A percentile compares a stretch with the other conserved stretches of the same genome.
These are phyloP conservation scores for Magnolia sinica DNA, from an alignment of 164 flowering plant genomes.

Conservation along the genomic window DNA sequence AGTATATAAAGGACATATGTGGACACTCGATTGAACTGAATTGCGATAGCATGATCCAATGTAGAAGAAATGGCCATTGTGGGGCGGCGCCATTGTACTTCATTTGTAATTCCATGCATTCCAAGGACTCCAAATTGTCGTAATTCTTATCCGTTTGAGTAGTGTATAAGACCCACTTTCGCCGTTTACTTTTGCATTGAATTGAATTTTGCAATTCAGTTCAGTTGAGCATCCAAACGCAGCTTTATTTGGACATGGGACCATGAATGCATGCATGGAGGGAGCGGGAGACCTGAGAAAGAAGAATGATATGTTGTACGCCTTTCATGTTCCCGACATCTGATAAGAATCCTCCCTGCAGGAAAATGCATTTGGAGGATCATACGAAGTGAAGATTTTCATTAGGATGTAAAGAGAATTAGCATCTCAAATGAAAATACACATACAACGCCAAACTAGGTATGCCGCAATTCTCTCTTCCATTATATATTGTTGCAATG, in stretches of 20 bases:
- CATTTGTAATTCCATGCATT: too few relatives aligned
- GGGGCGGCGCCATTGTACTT: too few relatives aligned
- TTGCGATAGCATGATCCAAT: too few relatives aligned
- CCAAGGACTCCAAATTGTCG: too few relatives aligned
- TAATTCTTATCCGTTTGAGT: too few relatives aligned
- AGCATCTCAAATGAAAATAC: neutral
- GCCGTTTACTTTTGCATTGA: neutral
- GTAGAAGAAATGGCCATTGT: too few relatives aligned
- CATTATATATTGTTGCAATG: neutral
- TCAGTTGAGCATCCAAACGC: neutral
- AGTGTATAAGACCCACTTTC: too few relatives aligned
- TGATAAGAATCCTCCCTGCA: conserved; percentile 76
- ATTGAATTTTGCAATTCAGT: neutral
- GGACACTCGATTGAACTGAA: neutral
- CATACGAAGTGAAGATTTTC: neutral
- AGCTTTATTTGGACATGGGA: neutral
- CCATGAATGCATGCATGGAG: neutral
- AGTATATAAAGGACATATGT: neutral
- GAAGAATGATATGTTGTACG: conserved; percentile 58
- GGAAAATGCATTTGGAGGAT: neutral
- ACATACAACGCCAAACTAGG: neutral
- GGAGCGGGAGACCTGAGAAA: conserved; percentile 70
- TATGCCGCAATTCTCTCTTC: neutral
- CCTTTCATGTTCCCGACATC: conserved; percentile 51
- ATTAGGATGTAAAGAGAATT: neutral